phyloP scores from a whole-genome alignment of 352 stramenopile genomes.

The Pythium inflatum region DNA sequence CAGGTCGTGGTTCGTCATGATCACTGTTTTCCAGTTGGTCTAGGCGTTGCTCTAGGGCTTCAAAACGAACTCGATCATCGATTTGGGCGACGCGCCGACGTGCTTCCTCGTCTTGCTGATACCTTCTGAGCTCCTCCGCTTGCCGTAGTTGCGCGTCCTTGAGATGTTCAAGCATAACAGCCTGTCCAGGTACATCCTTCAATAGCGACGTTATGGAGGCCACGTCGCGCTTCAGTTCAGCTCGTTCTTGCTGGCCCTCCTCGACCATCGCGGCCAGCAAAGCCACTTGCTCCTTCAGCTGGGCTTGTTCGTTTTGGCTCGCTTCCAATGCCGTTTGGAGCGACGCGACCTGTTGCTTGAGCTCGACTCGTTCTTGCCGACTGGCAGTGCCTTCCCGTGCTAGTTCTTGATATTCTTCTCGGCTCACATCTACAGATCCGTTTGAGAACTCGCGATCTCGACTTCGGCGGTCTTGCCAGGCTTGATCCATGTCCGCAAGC shows the following conservation, averaged over 20 bases:
- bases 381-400: conserved; percentile 1
- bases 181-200: not conserved
- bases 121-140: conserved; percentile 13
- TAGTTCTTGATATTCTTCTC: conserved; percentile 5
- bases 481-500: conserved; percentile 18
- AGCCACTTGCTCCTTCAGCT: conserved; percentile 2
- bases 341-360: conserved; percentile 14
- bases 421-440: not conserved
- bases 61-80: conserved; percentile 1
- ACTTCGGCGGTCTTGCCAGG: not conserved
- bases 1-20: not conserved
- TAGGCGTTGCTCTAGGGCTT: conserved; percentile 6
- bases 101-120: conserved; percentile 19
- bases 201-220: not conserved
- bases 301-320: not conserved
- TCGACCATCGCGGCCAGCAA: not conserved
- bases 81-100: conserved; percentile 12
- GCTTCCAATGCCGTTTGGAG: not conserved
- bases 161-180: not conserved
- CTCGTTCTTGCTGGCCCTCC: not conserved
- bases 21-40: conserved; percentile 7
- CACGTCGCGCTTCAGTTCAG: conserved; percentile 11
- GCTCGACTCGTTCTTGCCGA: conserved; percentile 1
- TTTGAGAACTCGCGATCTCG: not conserved
- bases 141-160: conserved; percentile 7